A percentile compares a stretch with the other conserved stretches of the same genome.
Conservation (phyloP, 208 protist genomes). For the Acanthamoeba lenticulata region DNA sequence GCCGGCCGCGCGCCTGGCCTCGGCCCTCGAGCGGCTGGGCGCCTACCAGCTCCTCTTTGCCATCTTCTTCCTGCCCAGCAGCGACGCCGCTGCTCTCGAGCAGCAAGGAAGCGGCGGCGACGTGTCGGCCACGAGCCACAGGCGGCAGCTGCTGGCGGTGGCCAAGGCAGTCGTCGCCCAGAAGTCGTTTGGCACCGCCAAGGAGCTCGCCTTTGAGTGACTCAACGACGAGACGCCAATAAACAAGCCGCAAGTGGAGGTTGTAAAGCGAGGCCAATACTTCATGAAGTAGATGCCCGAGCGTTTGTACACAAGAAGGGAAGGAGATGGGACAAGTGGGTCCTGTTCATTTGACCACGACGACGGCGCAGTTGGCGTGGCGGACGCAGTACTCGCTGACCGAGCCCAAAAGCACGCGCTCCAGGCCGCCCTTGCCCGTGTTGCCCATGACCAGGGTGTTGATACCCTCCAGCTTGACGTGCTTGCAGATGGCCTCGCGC, state of each 20-base stretch:
- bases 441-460: slow-evolving; percentile 58
- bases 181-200: neutral
- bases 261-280: no score
- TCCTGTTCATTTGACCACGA: slow-evolving; percentile 26
- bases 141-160: neutral
- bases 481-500: slow-evolving; percentile 48
- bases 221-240: neutral
- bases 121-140: neutral
- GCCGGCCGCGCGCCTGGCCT: neutral
- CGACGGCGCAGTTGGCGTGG: slow-evolving; percentile 33
- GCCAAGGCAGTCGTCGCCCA: neutral
- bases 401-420: slow-evolving; percentile 30
- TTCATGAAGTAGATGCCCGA: no score
- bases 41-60: neutral
- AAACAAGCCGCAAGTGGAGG: no score
- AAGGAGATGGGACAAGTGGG: neutral
- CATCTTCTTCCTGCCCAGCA: slow-evolving; percentile 22
- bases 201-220: neutral
- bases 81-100: neutral
- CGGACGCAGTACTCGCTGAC: slow-evolving; percentile 52
- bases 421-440: slow-evolving; percentile 12
- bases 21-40: neutral
- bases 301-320: neutral
- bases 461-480: slow-evolving; percentile 46
- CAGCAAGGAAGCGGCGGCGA: neutral